Evolutionary conservation across 225 moss, liverwort and hornwort species (phyloP).

Genomic region (Marchantia polymorpha): DNA sequence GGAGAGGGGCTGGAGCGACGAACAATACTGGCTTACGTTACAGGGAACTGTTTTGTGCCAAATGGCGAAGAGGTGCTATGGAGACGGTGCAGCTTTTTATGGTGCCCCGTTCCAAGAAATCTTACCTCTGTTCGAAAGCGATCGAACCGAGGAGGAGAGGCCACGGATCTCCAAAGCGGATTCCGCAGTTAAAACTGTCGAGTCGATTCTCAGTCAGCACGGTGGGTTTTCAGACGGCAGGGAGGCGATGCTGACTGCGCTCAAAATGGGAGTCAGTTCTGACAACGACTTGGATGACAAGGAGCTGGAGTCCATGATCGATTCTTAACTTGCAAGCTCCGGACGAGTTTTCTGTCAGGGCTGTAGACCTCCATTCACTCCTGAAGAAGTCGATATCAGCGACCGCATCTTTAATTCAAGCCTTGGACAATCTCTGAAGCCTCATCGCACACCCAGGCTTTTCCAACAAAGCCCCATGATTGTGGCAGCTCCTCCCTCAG

Average conservation of each 20-base stretch:
- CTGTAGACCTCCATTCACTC: not conserved
- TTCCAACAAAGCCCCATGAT: not conserved
- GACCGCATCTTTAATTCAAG: too few relatives aligned
- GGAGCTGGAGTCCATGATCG: slow-evolving; percentile 60
- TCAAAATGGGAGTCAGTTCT: slow-evolving; percentile 58
- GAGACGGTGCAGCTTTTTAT: slow-evolving; percentile 39
- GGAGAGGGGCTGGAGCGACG: slow-evolving; percentile 81
- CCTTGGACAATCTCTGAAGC: too few relatives aligned
- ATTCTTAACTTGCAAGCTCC: slow-evolving; percentile 2
- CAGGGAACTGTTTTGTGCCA: slow-evolving; percentile 64
- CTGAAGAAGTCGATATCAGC: too few relatives aligned
- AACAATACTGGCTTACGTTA: slow-evolving; percentile 66
- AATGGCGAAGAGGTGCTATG: slow-evolving; percentile 65
- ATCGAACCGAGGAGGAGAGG: slow-evolving; percentile 30
- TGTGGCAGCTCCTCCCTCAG: not conserved
- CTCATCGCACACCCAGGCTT: not conserved
- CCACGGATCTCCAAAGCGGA: slow-evolving; percentile 46
- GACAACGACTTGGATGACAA: slow-evolving; percentile 39
- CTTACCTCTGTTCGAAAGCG: slow-evolving; percentile 43
- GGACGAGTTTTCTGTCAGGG: not conserved
- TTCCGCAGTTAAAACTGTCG: slow-evolving; percentile 51
- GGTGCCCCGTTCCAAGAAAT: slow-evolving; percentile 39
- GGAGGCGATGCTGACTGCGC: slow-evolving; percentile 78
- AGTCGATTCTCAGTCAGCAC: slow-evolving; percentile 65
- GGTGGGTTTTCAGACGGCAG: slow-evolving; percentile 65